A percentile compares a stretch with the other conserved stretches of the same genome.
Evolutionary conservation across 192 early-diverging fungal species (phyloP).

Genomic region (Coemansia sp.): DNA sequence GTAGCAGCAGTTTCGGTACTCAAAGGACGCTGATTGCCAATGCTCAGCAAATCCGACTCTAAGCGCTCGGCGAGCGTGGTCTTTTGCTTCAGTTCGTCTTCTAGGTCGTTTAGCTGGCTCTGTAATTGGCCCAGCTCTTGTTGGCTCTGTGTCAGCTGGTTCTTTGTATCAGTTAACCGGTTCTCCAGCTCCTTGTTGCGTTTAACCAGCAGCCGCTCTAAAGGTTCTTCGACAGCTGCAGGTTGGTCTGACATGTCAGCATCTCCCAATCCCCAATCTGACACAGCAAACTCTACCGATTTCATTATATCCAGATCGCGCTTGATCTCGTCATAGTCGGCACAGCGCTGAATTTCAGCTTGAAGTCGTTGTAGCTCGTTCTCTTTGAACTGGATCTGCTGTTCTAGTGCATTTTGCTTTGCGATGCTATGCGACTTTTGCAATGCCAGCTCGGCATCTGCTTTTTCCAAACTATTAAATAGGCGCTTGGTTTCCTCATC

Average conservation of each 20-base stretch:
- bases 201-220: constrained; percentile 78
- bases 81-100: constrained; percentile 58
- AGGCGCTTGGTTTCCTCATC: constrained; percentile 37
- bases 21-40: constrained; percentile 1
- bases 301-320: constrained; percentile 77
- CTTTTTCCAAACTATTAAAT: constrained; percentile 29
- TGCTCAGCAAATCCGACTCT: constrained; percentile 26
- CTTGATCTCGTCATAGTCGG: constrained; percentile 85
- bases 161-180: constrained; percentile 57
- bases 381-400: constrained; percentile 42
- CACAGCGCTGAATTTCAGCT: constrained; percentile 57
- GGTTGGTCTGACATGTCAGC: constrained; percentile 39
- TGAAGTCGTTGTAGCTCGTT: constrained; percentile 61
- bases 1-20: not conserved
- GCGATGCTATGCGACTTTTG: constrained; percentile 13
- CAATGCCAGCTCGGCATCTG: constrained; percentile 35
- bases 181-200: constrained; percentile 82
- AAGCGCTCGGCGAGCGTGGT: constrained; percentile 51
- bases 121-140: not conserved
- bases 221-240: constrained; percentile 53
- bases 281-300: constrained; percentile 65
- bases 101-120: constrained; percentile 49
- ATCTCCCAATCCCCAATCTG: constrained; percentile 50
- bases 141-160: constrained; percentile 50
- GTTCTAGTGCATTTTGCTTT: constrained; percentile 18